Base-by-base conservation (phyloP, 768 basidiomycete genomes). In the Coprinopsis cinerea region DNA sequence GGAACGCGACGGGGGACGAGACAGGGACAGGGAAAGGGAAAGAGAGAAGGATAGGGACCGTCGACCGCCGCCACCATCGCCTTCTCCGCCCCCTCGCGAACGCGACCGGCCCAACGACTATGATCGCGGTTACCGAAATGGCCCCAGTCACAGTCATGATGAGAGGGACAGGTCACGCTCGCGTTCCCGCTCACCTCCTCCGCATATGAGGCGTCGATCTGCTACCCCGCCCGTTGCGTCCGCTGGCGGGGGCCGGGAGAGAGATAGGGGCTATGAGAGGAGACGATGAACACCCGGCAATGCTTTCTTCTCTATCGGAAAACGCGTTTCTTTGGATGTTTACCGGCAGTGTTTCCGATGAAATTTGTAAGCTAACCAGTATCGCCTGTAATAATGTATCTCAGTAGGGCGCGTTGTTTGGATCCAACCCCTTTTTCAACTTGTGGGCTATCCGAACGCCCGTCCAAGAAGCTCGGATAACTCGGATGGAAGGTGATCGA, bases 261-360 rank as follows among this genome's bases (percentile, higher is more conserved):
- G 55, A 26, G 61, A 62, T 51, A 48, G 45, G 27, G 59, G 57
- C 13, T 59, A 59, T 46, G 56, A 56, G 15, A 49, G 54, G 9
- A 53, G 55, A 47, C 44, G 58, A 48, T 59, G 26, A 51, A n/a
- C n/a, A n/a, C n/a, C n/a, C n/a, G n/a, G n/a, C n/a, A n/a, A n/a
- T n/a, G n/a, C n/a, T n/a, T n/a, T n/a, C n/a, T n/a, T n/a, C n/a
- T n/a, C n/a, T n/a, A n/a, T n/a, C n/a, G n/a, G n/a, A n/a, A n/a
- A n/a, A n/a, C n/a, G n/a, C n/a, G n/a, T n/a, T n/a, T n/a, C n/a
- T n/a, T n/a, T n/a, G n/a, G n/a, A n/a, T n/a, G n/a, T n/a, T n/a
- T n/a, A n/a, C n/a, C n/a, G n/a, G n/a, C n/a, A n/a, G n/a, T n/a
- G n/a, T n/a, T n/a, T n/a, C n/a, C n/a, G n/a, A n/a, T n/a, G n/a